Evolutionary conservation across 1,284 basidiomycete species (phyloP).

Genomic region (Rugosomyces carneus): DNA sequence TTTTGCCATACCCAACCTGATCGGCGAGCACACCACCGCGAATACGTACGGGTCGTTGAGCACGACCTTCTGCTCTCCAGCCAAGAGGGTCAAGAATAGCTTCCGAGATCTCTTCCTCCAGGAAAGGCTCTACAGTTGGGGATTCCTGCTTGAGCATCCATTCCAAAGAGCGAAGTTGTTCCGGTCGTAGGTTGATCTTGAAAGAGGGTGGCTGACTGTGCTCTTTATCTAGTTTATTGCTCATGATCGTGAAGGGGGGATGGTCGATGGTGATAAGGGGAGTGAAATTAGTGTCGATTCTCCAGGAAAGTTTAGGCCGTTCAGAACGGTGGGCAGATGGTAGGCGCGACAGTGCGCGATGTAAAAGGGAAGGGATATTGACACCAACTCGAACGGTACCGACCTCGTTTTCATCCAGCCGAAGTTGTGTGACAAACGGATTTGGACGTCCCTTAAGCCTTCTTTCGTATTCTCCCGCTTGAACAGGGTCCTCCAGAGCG

Average conservation of each 20-base stretch:
- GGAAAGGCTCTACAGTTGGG: constrained; percentile 60
- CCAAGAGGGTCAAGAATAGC: constrained; percentile 80
- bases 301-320: constrained; percentile 65
- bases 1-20: constrained; percentile 96
- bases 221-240: constrained; percentile 74
- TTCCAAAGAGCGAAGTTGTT: constrained; percentile 85
- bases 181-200: constrained; percentile 65
- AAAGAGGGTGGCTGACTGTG: constrained; percentile 80
- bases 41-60: constrained; percentile 68
- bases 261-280: constrained; percentile 57
- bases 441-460: constrained; percentile 82
- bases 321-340: constrained; percentile 53
- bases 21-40: constrained; percentile 93
- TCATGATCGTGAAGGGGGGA: constrained; percentile 64
- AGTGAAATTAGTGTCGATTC: constrained; percentile 72
- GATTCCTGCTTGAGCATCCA: constrained; percentile 92
- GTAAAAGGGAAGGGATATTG: constrained; percentile 83
- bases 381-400: constrained; percentile 83
- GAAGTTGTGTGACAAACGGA: constrained; percentile 85
- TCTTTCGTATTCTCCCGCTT: constrained; percentile 85
- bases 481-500: constrained; percentile 75
- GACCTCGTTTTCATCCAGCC: constrained; percentile 53
- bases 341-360: constrained; percentile 80
- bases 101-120: constrained; percentile 94
- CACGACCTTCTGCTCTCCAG: constrained; percentile 91